phyloP scores from a whole-genome alignment of 805 yeast genomes.

The Candida silvatica region DNA sequence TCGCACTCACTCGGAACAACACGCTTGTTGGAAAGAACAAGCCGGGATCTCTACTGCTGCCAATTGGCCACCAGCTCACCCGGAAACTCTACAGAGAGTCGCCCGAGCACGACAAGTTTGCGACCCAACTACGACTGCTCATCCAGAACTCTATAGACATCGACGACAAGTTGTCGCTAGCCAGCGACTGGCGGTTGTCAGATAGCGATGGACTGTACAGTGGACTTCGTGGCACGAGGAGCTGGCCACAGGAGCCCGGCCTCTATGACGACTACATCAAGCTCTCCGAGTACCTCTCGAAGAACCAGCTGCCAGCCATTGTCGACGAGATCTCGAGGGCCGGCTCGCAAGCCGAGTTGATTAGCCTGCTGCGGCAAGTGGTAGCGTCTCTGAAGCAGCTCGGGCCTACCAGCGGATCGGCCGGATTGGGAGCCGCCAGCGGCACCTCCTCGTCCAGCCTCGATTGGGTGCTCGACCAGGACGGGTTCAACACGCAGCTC shows the following conservation, averaged over 20 bases:
- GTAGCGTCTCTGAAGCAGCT: not conserved
- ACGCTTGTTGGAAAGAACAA: conserved; percentile 21
- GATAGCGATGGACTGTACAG: conserved; percentile 11
- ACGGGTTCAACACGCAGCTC: conserved; percentile 16
- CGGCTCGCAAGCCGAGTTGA: no score
- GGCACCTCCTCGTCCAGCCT: not conserved
- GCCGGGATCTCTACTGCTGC: conserved; percentile 24
- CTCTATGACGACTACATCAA: not conserved
- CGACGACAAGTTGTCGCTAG: conserved; percentile 21
- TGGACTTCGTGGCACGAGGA: conserved; percentile 11
- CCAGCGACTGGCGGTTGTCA: conserved; percentile 21
- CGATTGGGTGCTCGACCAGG: conserved; percentile 21
- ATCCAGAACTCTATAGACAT: conserved; percentile 20
- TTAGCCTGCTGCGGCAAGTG: not conserved
- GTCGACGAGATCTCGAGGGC: not conserved
- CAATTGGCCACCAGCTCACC: conserved; percentile 19
- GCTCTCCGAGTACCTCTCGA: not conserved
- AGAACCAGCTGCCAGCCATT: not conserved
- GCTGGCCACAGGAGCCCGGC: conserved; percentile 8
- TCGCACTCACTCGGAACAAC: conserved; percentile 16
- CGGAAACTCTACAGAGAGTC: conserved; percentile 13
- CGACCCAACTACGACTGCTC: conserved; percentile 15
- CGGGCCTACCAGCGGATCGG: not conserved
- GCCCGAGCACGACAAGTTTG: conserved; percentile 15
- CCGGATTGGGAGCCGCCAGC: no score